Base-by-base conservation (phyloP, 345 rosid species). In the Acer saccharum region DNA sequence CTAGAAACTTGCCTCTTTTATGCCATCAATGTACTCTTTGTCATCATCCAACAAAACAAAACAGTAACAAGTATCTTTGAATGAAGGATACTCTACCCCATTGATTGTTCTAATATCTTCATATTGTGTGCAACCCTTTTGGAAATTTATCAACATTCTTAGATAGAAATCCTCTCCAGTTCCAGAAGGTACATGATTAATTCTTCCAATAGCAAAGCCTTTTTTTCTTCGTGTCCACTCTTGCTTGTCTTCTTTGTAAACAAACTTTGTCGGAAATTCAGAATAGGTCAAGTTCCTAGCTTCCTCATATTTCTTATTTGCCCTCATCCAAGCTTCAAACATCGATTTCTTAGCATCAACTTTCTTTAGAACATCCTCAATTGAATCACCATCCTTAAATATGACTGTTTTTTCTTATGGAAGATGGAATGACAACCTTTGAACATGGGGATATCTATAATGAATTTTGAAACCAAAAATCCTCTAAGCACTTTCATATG, bases 11-110 rank as follows among this genome's bases (percentile, higher is more conserved):
- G 60, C 60, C 60, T 54, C 60, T 18, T 54, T 54, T 12, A 18
- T 54, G 16, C 60, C 60, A 54, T 54, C n/a, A 16, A 54, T 54
- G 60, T 75, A 80, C 54, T 80, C 72, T 10, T 52, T 11, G 54
- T 80, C 78, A 74, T 75, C 75, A 13, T 69, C 70, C 6, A 80
- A 13, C 1, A 80, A 29, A 2, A 79, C 79, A 1, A 43, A 16
- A 17, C 69, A 74, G 44, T 25, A 29, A 61, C 78, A 80, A 0
- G 78, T 76, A n/a, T 32, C 65, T 39, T 69, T 80, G 16, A 18
- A 69, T 1, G 76, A 60, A 2, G 29, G 52, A n/a, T 74, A 54
- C 4, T 35, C 0, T n/a, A 29, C 11, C 1, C 65, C 43, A 68
- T 60, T 58, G 0, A 80, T 46, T 3, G 20, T 74, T n/a, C 78